Conservation (phyloP, 176 grass and related monocot genomes). For the Stipa capillata region DNA sequence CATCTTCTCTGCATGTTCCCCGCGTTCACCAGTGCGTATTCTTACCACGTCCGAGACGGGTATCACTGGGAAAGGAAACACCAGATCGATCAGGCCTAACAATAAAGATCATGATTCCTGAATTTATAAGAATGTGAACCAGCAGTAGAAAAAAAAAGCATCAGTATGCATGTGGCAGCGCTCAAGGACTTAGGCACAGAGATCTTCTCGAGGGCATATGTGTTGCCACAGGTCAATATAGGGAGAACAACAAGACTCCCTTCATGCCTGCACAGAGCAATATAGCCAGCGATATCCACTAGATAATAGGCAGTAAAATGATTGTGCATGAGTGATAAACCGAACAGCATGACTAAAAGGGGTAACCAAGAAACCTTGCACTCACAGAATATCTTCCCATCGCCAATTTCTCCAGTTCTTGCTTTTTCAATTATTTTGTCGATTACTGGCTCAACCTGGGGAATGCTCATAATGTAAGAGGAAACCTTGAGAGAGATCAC, state of each 20-base stretch:
- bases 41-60: slow-evolving; percentile 53
- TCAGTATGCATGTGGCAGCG: neutral
- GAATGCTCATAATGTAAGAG: neutral
- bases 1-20: slow-evolving; percentile 63
- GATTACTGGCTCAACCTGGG: slow-evolving; percentile 60
- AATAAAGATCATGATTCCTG: neutral
- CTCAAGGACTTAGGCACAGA: neutral
- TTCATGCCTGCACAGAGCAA: neutral
- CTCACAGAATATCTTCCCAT: slow-evolving; percentile 91
- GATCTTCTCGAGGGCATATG: neutral
- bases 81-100: neutral
- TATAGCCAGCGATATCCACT: neutral
- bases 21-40: slow-evolving; percentile 53
- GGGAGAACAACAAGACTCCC: too few species aligned
- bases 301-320: neutral
- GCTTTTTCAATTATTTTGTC: slow-evolving; percentile 76
- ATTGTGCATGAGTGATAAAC: neutral
- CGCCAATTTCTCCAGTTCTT: slow-evolving; percentile 81
- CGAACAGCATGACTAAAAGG: neutral
- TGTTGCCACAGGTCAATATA: neutral
- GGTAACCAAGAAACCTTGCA: neutral
- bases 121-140: neutral
- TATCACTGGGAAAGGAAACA: slow-evolving; percentile 29
- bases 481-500: neutral
- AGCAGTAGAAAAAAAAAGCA: too few species aligned